These are phyloP conservation scores for Mortierella sp. DNA, from an alignment of 371 early-diverging fungal genomes.

Conservation along the genomic window DNA sequence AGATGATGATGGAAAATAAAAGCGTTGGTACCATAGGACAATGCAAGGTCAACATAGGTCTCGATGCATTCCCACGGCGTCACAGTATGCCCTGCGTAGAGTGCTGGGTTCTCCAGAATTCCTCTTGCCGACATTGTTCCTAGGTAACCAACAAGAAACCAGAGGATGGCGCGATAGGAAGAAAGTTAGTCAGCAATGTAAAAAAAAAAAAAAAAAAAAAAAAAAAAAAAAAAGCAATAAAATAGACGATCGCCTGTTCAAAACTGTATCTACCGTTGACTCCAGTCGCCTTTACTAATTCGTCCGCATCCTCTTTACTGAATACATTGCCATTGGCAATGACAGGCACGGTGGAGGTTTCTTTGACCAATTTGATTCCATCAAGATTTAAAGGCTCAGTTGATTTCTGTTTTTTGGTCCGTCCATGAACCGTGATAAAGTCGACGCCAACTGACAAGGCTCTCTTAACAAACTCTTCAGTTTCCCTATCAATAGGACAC, in stretches of 20 bases:
- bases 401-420: conserved; percentile 79
- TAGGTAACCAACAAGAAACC: conserved; percentile 6
- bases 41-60: conserved; percentile 77
- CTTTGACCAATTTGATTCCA: conserved; percentile 79
- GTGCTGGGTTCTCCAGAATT: conserved; percentile 88
- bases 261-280: conserved; percentile 70
- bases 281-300: conserved; percentile 74
- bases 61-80: conserved; percentile 85
- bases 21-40: conserved; percentile 85
- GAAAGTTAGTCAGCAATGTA: neutral
- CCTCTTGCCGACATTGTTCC: conserved; percentile 93
- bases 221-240: no score
- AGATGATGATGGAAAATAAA: conserved; percentile 94
- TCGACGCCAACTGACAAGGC: conserved; percentile 82
- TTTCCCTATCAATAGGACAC: conserved; percentile 57
- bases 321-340: conserved; percentile 89
- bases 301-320: conserved; percentile 70
- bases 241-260: no score
- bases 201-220: neutral
- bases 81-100: conserved; percentile 73
- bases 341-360: conserved; percentile 76
- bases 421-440: conserved; percentile 86
- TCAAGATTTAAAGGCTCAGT: conserved; percentile 81
- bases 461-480: conserved; percentile 80
- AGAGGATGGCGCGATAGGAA: neutral